Base-by-base conservation (phyloP, 2,329 filamentous ascomycete genomes). In the Colletotrichum sansevieriae region DNA sequence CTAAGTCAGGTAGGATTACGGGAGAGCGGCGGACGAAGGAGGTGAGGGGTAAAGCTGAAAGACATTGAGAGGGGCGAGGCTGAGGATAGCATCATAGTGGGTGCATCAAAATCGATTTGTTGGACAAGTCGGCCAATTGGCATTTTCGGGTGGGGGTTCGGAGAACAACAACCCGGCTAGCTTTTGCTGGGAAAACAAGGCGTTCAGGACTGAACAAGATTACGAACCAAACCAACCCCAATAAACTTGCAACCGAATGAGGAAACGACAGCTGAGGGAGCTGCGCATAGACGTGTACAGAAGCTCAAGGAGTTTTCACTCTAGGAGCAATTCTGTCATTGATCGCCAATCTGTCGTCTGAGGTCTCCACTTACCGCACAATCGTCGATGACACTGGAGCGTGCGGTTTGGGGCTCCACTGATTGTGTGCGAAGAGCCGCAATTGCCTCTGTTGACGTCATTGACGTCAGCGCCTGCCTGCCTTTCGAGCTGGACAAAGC, bases 1-100 rank as follows among this genome's bases (percentile, higher is more conserved):
- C 3, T 85, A 72, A 76, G 55, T 20, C 57, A 51, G 20, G n/a
- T 13, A 43, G 9, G 35, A 25, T 22, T 37, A 20, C 18, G 35
- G 25, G 15, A 59, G 54, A 41, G 41, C 18, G 54, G 47, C 33
- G 33, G 18, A 15, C 41, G 29, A 39, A 37, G 44, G 25, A 33
- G 25, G 3, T 41, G 51, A 37, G 46, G 18, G 29, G 56, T n/a
- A 59, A 47, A 51, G 51, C 61, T 63, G 51, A 54, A n/a, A 13
- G 41, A 55, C 25, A 25, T 25, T 25, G 15, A 37, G 35, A 54
- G n/a, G 49, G 35, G 49, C 29, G 35, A 54, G 49, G 49, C 49
- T 25, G 51, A 33, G 13, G 37, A 37, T 41, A 55, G 33, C 47
- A 54, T 33, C 39, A 35, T 35, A 20, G 47, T 37, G 47, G 59